Evolutionary conservation across 2,329 filamentous ascomycete species (phyloP).

Genomic region (Zymoseptoria passerinii): DNA sequence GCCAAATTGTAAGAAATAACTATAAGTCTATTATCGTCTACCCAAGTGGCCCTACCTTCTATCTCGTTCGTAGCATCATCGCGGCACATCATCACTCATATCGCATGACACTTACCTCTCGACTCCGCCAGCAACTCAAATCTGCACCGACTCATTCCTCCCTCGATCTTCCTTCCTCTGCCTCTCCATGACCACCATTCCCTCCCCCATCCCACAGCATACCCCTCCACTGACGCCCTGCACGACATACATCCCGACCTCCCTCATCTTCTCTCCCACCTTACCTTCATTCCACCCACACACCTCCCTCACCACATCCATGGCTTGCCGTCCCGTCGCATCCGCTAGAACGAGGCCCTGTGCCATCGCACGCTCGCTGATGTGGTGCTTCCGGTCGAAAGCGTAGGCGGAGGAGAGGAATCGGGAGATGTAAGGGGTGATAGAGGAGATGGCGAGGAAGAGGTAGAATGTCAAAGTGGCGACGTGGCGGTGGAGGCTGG

Average conservation of each 20-base stretch:
- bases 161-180: neutral
- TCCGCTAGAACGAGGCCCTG: conserved; percentile 47
- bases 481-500: conserved; percentile 18
- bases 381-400: conserved; percentile 58
- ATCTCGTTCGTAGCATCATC: conserved; percentile 17
- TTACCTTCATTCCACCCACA: conserved; percentile 56
- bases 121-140: conserved; percentile 19
- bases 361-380: conserved; percentile 51
- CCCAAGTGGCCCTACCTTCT: conserved; percentile 11
- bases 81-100: conserved; percentile 9
- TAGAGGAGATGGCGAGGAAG: conserved; percentile 52
- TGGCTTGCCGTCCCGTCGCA: conserved; percentile 43
- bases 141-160: conserved; percentile 9
- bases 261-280: conserved; percentile 51
- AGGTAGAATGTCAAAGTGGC: conserved; percentile 16
- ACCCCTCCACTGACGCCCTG: conserved; percentile 58
- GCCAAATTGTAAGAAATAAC: no score
- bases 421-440: conserved; percentile 53
- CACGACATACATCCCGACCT: conserved; percentile 52
- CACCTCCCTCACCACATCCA: conserved; percentile 48
- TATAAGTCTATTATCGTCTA: neutral
- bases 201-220: conserved; percentile 54
- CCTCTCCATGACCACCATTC: conserved; percentile 41
- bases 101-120: conserved; percentile 17
- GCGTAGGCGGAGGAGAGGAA: conserved; percentile 48